These are phyloP conservation scores for Marchantia polymorpha DNA, from an alignment of 225 moss, liverwort and hornwort species.

Conservation along the genomic window DNA sequence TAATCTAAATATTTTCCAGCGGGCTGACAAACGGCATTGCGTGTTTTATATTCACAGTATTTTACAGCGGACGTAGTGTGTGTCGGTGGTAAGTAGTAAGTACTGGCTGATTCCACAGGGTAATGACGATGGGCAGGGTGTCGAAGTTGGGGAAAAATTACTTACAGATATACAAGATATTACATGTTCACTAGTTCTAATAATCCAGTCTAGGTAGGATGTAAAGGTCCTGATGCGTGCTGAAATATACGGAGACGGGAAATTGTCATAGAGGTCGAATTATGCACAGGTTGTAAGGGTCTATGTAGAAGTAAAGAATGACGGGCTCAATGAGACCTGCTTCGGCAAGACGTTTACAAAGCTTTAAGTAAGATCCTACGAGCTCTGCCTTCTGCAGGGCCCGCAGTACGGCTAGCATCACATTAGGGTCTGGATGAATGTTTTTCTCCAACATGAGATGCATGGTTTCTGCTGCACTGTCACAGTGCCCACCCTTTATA, in stretches of 20 bases:
- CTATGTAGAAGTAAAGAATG: slow-evolving; percentile 84
- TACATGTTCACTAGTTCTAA: slow-evolving; percentile 11
- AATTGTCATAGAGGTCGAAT: slow-evolving; percentile 61
- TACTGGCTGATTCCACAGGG: background rate
- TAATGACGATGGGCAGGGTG: background rate
- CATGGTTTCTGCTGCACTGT: slow-evolving; percentile 64
- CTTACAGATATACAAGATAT: slow-evolving; percentile 14
- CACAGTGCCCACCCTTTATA: slow-evolving; percentile 69
- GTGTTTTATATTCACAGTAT: background rate
- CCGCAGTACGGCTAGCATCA: slow-evolving; percentile 81
- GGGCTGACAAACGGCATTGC: background rate
- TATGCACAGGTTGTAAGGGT: slow-evolving; percentile 82
- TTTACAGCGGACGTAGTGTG: background rate
- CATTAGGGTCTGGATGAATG: slow-evolving; percentile 73
- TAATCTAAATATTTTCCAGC: background rate
- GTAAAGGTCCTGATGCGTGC: background rate
- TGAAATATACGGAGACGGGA: background rate
- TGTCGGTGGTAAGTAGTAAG: background rate
- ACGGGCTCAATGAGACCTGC: slow-evolving; percentile 86
- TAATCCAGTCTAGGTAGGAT: background rate
- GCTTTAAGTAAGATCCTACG: slow-evolving; percentile 67
- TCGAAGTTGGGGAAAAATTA: background rate
- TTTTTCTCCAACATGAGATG: slow-evolving; percentile 67
- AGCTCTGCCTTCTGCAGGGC: slow-evolving; percentile 64
- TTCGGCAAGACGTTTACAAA: slow-evolving; percentile 73